Conservation (phyloP, 768 basidiomycete genomes). For the Termitomyces sp. region DNA sequence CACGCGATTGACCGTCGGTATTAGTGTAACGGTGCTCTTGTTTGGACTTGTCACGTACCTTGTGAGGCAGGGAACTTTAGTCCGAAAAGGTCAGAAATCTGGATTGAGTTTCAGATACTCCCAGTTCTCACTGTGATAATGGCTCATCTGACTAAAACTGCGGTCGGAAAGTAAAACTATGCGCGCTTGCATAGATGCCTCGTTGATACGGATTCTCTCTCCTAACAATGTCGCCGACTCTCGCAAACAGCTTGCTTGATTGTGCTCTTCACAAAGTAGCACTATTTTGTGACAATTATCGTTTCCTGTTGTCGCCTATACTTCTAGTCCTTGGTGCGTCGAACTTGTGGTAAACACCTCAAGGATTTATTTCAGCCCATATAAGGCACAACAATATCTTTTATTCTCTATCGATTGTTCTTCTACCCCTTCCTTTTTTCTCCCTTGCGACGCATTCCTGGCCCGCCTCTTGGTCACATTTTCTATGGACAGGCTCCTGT, state of each 20-base stretch:
- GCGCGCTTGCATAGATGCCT: background rate
- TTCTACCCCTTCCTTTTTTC: slow-evolving; percentile 30
- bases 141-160: background rate
- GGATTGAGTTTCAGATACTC: too few species aligned
- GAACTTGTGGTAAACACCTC: background rate
- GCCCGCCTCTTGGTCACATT: slow-evolving; percentile 26
- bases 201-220: background rate
- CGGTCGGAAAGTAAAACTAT: background rate
- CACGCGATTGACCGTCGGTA: too few species aligned
- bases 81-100: too few species aligned
- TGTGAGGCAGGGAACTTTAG: too few species aligned
- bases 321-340: slow-evolving; percentile 4
- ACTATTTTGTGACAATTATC: background rate
- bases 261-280: background rate
- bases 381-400: slow-evolving; percentile 6
- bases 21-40: too few species aligned
- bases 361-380: background rate
- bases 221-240: slow-evolving; percentile 6
- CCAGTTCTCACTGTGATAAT: too few species aligned
- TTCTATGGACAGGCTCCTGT: slow-evolving; percentile 31
- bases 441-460: slow-evolving; percentile 30
- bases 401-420: slow-evolving; percentile 22
- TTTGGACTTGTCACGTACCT: too few species aligned
- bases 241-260: slow-evolving; percentile 1
- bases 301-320: background rate